phyloP scores from a whole-genome alignment of 768 basidiomycete genomes.

The Chalciporus piperatus region DNA sequence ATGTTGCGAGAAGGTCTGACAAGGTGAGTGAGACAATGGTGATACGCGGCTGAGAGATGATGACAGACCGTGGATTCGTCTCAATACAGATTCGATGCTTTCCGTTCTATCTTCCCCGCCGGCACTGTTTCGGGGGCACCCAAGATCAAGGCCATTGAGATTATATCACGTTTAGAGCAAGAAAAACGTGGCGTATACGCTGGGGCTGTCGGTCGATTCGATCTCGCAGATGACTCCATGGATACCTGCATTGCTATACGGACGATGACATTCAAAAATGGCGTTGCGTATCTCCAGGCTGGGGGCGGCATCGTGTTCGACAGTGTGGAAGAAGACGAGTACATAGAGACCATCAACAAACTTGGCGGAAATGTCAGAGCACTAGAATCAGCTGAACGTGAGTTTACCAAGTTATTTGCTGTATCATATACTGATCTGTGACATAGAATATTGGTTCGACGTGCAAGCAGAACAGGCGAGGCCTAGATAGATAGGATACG shows the following conservation, averaged over 20 bases:
- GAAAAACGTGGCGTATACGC: constrained; percentile 94
- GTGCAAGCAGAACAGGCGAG: constrained; percentile 48
- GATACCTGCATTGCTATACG: constrained; percentile 99
- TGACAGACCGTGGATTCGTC: constrained; percentile 5
- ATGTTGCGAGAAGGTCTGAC: constrained; percentile 76
- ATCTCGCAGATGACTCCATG: constrained; percentile 92
- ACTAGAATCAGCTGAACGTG: constrained; percentile 85
- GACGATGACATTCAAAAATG: constrained; percentile 96
- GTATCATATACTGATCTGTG: constrained; percentile 17
- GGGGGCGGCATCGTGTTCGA: constrained; percentile 98
- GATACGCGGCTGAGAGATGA: background rate
- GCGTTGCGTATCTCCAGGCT: constrained; percentile 88
- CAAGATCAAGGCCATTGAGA: constrained; percentile 97
- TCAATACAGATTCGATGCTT: constrained; percentile 83
- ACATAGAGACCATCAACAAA: constrained; percentile 94
- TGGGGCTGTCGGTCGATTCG: constrained; percentile 96
- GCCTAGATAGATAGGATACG: constrained; percentile 21
- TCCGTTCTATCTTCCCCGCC: constrained; percentile 98
- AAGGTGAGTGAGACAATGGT: constrained; percentile 47
- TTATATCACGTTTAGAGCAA: constrained; percentile 81
- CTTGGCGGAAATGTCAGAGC: constrained; percentile 83
- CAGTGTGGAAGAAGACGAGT: constrained; percentile 97
- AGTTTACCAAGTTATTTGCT: constrained; percentile 31
- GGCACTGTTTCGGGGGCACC: constrained; percentile 99
- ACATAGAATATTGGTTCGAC: constrained; percentile 67